Conservation (phyloP, 345 rosid genomes). For the Luvunga scandens region DNA sequence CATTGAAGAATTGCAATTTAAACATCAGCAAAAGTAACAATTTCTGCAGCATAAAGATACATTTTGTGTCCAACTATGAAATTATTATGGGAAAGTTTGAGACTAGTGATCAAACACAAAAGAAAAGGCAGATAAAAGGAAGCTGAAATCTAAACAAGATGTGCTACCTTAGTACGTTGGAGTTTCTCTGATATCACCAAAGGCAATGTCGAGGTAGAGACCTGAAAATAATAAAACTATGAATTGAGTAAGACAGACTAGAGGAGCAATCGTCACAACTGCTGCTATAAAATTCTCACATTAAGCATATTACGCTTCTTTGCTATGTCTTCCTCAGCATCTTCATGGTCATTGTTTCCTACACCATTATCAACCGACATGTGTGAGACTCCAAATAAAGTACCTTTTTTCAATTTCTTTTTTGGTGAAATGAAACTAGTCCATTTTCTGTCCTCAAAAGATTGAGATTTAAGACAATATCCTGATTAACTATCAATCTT, state of each 20-base stretch:
- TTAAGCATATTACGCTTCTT: constrained; percentile 50
- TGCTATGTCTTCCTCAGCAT: constrained; percentile 43
- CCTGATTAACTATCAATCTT: not conserved
- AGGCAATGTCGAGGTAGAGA: constrained; percentile 70
- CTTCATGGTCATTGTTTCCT: constrained; percentile 49
- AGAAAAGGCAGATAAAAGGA: not conserved
- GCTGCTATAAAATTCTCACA: constrained; percentile 45
- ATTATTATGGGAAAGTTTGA: not conserved
- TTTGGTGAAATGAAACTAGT: not conserved
- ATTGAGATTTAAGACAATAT: not conserved
- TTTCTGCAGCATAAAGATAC: not conserved
- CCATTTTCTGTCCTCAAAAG: constrained; percentile 4
- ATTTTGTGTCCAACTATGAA: not conserved
- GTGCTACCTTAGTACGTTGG: constrained; percentile 71
- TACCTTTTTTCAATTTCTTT: not conserved
- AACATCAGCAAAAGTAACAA: not conserved
- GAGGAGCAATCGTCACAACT: constrained; percentile 11
- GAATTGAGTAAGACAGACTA: constrained; percentile 12
- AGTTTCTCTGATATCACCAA: constrained; percentile 92
- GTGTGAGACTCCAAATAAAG: constrained; percentile 8
- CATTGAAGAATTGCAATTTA: not conserved
- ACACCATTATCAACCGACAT: constrained; percentile 21
- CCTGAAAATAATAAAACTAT: constrained; percentile 41
- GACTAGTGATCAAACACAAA: constrained; percentile 6
- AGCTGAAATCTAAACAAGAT: constrained; percentile 10